These are phyloP conservation scores for Xylariaceae sp. DNA, from an alignment of 2,329 filamentous ascomycete species.

Conservation along the genomic window DNA sequence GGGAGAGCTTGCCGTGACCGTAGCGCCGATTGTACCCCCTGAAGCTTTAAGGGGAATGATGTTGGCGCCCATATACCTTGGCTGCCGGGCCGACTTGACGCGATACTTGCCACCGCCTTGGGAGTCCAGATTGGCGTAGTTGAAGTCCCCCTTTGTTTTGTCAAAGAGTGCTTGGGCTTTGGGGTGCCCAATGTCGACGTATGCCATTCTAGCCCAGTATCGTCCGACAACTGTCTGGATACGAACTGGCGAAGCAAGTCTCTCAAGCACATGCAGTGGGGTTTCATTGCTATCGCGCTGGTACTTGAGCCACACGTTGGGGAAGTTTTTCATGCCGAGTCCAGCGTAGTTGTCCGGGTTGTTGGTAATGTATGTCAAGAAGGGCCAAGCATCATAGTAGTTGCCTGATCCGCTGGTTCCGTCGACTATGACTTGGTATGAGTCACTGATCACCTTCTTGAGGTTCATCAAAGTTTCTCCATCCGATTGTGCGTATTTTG, in stretches of 20 bases:
- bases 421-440: conserved; percentile 56
- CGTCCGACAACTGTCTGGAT: conserved; percentile 52
- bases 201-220: conserved; percentile 62
- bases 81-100: conserved; percentile 49
- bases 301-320: conserved; percentile 52
- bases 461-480: conserved; percentile 50
- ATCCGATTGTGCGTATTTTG: conserved; percentile 43
- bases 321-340: conserved; percentile 51
- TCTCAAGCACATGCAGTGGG: conserved; percentile 53
- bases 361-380: conserved; percentile 55
- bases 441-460: conserved; percentile 53
- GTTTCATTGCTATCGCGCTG: conserved; percentile 54
- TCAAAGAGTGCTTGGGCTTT: conserved; percentile 49
- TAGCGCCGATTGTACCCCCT: conserved; percentile 37
- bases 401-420: conserved; percentile 50
- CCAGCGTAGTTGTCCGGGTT: conserved; percentile 54
- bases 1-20: conserved; percentile 44
- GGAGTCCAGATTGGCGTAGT: conserved; percentile 51
- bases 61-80: conserved; percentile 59
- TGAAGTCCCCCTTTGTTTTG: conserved; percentile 43
- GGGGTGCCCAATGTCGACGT: conserved; percentile 55
- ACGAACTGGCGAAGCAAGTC: conserved; percentile 46
- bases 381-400: conserved; percentile 60
- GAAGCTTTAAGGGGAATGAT: conserved; percentile 52
- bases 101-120: conserved; percentile 47